These are phyloP conservation scores for Trametes sanguinea DNA, from an alignment of 768 basidiomycete species.

Conservation along the genomic window DNA sequence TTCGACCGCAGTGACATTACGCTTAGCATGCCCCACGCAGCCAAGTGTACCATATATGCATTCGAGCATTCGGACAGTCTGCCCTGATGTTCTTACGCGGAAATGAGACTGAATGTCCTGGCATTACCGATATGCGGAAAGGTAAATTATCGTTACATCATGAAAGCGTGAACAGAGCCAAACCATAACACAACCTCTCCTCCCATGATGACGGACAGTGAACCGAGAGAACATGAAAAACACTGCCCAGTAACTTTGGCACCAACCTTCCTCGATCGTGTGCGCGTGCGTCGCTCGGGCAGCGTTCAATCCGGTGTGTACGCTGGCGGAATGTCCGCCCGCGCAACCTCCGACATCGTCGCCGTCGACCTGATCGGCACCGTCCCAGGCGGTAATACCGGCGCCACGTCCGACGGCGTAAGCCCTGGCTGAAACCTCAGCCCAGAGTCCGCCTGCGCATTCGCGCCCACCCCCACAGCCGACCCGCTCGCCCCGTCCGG, in stretches of 20 bases:
- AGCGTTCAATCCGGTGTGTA: constrained; percentile 9
- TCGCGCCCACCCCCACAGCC: neutral
- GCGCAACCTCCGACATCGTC: constrained; percentile 16
- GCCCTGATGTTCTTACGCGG: no score
- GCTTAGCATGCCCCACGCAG: no score
- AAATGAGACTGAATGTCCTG: neutral
- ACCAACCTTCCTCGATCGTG: neutral
- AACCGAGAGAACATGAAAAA: no score
- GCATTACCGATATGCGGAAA: neutral
- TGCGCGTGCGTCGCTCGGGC: neutral
- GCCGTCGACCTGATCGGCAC: constrained; percentile 1
- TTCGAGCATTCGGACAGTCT: no score
- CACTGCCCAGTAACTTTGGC: no score
- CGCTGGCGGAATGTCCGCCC: constrained; percentile 13
- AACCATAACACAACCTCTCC: no score
- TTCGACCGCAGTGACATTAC: no score
- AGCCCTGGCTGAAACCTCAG: constrained; percentile 10
- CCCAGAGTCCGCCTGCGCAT: constrained; percentile 11
- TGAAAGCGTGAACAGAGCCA: no score
- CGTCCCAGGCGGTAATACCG: constrained; percentile 1
- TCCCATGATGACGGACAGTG: neutral
- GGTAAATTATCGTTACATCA: neutral
- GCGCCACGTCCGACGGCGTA: constrained; percentile 14
- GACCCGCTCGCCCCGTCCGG: neutral
- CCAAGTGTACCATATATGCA: no score